phyloP scores from a whole-genome alignment of 163 green algal genomes.

The Scenedesmus sp. region DNA sequence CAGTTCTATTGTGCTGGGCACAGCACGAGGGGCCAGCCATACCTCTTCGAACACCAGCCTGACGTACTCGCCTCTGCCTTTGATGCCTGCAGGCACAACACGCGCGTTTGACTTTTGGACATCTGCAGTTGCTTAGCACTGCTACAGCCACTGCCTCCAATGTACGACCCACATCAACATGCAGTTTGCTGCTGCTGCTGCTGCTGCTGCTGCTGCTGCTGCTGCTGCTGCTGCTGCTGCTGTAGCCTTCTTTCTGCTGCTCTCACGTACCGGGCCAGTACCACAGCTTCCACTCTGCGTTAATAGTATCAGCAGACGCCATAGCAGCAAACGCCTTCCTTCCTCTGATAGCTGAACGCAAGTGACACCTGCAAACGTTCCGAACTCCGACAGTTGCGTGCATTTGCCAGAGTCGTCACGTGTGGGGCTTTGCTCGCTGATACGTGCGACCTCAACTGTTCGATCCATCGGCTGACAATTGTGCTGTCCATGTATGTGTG shows the following conservation, averaged over 20 bases:
- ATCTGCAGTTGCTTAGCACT: not conserved
- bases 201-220: not conserved
- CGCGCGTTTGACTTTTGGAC: not conserved
- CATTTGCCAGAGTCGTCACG: not conserved
- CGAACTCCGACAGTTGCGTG: not conserved
- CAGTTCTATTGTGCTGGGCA: too few species aligned
- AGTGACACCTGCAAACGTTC: not conserved
- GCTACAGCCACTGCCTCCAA: not conserved
- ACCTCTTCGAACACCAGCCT: slow-evolving; percentile 65
- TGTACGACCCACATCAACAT: not conserved
- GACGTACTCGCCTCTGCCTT: slow-evolving; percentile 66
- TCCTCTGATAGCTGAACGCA: not conserved
- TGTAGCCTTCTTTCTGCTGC: too few species aligned
- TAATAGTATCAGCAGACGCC: not conserved
- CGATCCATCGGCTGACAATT: not conserved
- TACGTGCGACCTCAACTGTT: not conserved
- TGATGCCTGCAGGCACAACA: slow-evolving; percentile 51
- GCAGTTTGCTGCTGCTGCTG: not conserved
- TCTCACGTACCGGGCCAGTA: slow-evolving; percentile 2
- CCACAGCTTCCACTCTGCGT: slow-evolving; percentile 8
- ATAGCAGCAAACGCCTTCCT: not conserved
- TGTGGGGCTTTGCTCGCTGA: not conserved
- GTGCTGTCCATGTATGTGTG: too few species aligned
- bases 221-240: not conserved
- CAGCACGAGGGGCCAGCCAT: not conserved